Evolutionary conservation across 2,329 filamentous ascomycete genomes (phyloP).

Genomic region (Fusarium acutatum): DNA sequence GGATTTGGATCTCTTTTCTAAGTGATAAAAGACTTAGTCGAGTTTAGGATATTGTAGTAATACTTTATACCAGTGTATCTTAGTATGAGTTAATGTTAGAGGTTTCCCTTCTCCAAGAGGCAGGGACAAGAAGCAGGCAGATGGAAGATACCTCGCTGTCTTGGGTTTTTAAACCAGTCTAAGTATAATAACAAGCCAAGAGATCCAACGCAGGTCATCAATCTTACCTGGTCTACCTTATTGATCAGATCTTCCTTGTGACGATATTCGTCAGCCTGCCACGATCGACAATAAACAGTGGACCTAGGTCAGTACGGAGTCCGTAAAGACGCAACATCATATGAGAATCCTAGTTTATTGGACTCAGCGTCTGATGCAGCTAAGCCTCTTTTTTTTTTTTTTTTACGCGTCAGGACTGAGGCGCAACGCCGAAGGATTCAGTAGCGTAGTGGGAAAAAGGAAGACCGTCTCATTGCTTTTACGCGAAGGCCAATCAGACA

Average conservation of each 20-base stretch:
- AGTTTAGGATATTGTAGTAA: not conserved
- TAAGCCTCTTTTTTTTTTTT: too few relatives aligned
- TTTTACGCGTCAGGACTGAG: not conserved
- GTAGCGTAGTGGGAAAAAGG: not conserved
- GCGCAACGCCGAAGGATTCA: not conserved
- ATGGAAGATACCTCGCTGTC: not conserved
- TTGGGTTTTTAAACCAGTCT: not conserved
- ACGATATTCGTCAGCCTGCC: not conserved
- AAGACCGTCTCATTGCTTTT: not conserved
- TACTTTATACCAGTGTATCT: not conserved
- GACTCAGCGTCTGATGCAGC: not conserved
- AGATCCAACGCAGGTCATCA: not conserved
- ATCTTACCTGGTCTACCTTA: not conserved
- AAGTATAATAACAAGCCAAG: not conserved
- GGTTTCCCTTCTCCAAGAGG: not conserved
- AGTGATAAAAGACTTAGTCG: not conserved
- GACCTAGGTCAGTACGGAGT: not conserved
- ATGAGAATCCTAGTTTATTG: too few relatives aligned
- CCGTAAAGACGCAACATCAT: not conserved
- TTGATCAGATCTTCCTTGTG: not conserved
- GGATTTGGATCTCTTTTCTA: fast-evolving
- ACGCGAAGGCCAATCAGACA: not conserved
- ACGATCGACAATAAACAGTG: not conserved
- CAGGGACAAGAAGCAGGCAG: not conserved
- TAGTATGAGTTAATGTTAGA: not conserved